Conservation (phyloP, 2,329 filamentous ascomycete genomes). For the Aspergillus tanneri region DNA sequence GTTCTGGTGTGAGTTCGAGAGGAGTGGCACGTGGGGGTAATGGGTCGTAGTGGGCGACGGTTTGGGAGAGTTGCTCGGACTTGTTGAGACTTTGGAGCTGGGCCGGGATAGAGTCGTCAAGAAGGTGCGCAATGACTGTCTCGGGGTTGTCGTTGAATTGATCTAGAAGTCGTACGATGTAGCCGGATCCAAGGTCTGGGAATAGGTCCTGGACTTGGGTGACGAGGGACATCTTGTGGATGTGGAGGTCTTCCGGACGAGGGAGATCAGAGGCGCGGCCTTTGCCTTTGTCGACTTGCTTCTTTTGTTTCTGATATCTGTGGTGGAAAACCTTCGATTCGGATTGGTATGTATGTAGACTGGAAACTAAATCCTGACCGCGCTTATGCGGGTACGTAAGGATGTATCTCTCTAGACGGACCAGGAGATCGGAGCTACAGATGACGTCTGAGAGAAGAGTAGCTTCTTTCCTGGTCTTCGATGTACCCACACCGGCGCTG, state of each 20-base stretch:
- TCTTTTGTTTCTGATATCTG: slow-evolving; percentile 43
- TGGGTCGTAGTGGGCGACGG: slow-evolving; percentile 43
- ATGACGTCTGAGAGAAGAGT: slow-evolving; percentile 80
- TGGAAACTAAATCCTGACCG: slow-evolving; percentile 41
- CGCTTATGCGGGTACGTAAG: slow-evolving; percentile 39
- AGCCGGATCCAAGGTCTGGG: slow-evolving; percentile 78
- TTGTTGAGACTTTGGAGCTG: slow-evolving; percentile 66
- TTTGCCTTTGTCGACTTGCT: slow-evolving; percentile 44
- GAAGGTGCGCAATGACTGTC: slow-evolving; percentile 74
- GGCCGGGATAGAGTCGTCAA: slow-evolving; percentile 72
- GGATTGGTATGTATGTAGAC: slow-evolving; percentile 40
- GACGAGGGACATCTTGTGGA: slow-evolving; percentile 80
- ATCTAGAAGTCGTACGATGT: slow-evolving; percentile 75
- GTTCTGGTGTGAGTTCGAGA: slow-evolving; percentile 27
- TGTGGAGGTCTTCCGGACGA: slow-evolving; percentile 57
- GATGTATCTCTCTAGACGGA: slow-evolving; percentile 40
- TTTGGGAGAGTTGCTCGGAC: slow-evolving; percentile 51
- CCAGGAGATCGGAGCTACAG: slow-evolving; percentile 72
- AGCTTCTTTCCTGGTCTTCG: slow-evolving; percentile 38
- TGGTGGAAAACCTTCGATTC: slow-evolving; percentile 41
- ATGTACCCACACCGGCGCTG: slow-evolving; percentile 62
- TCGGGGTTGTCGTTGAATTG: slow-evolving; percentile 77
- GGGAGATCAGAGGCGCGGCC: slow-evolving; percentile 28
- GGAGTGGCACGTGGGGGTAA: slow-evolving; percentile 56
- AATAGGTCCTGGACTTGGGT: slow-evolving; percentile 93